Evolutionary conservation across 2,329 filamentous ascomycete species (phyloP).

Genomic region (Scorias spongiosa): DNA sequence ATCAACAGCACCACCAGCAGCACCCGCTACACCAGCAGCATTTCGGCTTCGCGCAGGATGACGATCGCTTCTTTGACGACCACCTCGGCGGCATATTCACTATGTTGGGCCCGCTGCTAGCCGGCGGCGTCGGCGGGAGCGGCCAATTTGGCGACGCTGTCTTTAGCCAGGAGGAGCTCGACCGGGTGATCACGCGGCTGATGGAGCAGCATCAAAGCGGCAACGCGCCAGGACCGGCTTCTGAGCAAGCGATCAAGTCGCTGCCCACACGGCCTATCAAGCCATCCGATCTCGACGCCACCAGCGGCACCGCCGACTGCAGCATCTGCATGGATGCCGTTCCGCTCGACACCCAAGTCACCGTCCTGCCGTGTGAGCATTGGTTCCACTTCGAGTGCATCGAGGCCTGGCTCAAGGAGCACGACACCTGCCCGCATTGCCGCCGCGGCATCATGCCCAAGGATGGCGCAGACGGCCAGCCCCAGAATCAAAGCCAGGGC

Average conservation of each 20-base stretch:
- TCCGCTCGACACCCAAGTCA: slow-evolving; percentile 55
- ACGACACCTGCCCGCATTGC: slow-evolving; percentile 84
- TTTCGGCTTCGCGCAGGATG: background rate
- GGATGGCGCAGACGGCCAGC: slow-evolving; percentile 6
- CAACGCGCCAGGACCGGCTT: slow-evolving; percentile 69
- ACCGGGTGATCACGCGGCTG: slow-evolving; percentile 71
- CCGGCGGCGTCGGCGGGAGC: background rate
- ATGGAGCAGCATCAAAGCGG: slow-evolving; percentile 70
- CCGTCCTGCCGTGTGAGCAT: slow-evolving; percentile 71
- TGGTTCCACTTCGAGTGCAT: slow-evolving; percentile 86
- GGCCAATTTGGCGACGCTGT: slow-evolving; percentile 56
- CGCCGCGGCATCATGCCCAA: slow-evolving; percentile 38
- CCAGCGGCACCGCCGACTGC: slow-evolving; percentile 60
- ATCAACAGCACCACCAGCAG: background rate
- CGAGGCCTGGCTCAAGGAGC: slow-evolving; percentile 68
- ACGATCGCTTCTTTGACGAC: too few relatives aligned
- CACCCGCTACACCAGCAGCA: background rate
- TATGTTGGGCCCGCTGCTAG: background rate
- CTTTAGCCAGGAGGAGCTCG: slow-evolving; percentile 78
- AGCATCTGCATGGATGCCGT: slow-evolving; percentile 91
- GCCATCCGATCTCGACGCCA: slow-evolving; percentile 52
- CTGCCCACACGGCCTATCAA: slow-evolving; percentile 54
- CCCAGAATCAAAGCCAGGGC: too few relatives aligned
- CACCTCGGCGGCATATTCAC: background rate
- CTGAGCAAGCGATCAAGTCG: slow-evolving; percentile 55